phyloP scores from a whole-genome alignment of 805 yeast genomes.

The Nakazawaea pomicola region DNA sequence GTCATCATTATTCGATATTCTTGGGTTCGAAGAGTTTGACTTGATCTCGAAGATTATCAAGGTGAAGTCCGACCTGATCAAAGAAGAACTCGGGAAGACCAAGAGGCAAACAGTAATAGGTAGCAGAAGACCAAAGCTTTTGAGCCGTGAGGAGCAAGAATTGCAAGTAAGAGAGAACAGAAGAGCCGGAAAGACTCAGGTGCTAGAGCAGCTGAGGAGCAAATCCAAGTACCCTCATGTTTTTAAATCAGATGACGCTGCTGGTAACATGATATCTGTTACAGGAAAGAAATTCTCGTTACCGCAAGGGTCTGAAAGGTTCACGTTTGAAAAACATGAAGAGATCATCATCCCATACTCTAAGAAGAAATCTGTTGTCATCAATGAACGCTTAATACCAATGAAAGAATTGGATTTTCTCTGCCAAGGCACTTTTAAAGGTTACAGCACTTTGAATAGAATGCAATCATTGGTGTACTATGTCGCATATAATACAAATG shows the following conservation, averaged over 20 bases:
- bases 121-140: slow-evolving; percentile 20
- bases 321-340: slow-evolving; percentile 59
- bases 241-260: slow-evolving; percentile 59
- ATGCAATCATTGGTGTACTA: slow-evolving; percentile 91
- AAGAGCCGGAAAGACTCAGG: slow-evolving; percentile 41
- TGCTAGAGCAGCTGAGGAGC: slow-evolving; percentile 39
- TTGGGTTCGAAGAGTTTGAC: slow-evolving; percentile 86
- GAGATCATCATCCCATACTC: slow-evolving; percentile 82
- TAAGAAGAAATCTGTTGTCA: slow-evolving; percentile 36
- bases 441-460: slow-evolving; percentile 71
- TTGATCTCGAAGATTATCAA: slow-evolving; percentile 61
- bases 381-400: slow-evolving; percentile 46
- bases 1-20: slow-evolving; percentile 65
- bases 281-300: slow-evolving; percentile 76
- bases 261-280: slow-evolving; percentile 61
- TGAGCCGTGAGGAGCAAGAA: slow-evolving; percentile 53
- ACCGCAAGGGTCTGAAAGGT: slow-evolving; percentile 77
- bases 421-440: slow-evolving; percentile 80
- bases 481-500: slow-evolving; percentile 88
- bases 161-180: slow-evolving; percentile 48
- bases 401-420: slow-evolving; percentile 65
- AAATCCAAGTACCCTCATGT: slow-evolving; percentile 80
- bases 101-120: slow-evolving; percentile 5
- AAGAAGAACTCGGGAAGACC: slow-evolving; percentile 17
- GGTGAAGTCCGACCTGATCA: slow-evolving; percentile 30